Conservation (phyloP, 192 early-diverging fungal species). For the Irineochytrium annulatum region DNA sequence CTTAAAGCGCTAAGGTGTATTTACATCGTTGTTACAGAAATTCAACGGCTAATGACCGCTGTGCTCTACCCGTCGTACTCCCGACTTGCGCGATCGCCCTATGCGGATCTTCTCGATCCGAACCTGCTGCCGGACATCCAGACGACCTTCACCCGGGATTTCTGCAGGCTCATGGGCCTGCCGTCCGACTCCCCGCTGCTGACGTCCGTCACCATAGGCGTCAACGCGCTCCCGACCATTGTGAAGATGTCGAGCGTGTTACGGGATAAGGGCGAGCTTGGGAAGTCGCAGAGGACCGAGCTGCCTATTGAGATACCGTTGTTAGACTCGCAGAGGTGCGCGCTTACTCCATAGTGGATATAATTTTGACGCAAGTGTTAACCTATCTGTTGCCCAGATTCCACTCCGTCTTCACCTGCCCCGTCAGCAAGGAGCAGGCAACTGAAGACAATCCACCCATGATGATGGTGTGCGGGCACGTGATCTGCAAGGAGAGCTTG, state of each 20-base stretch:
- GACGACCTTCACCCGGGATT: slow-evolving; percentile 69
- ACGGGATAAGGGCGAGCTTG: slow-evolving; percentile 72
- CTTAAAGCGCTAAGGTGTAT: not conserved
- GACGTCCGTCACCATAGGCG: slow-evolving; percentile 66
- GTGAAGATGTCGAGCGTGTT: slow-evolving; percentile 87
- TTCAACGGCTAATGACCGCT: slow-evolving; percentile 50
- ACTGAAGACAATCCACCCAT: slow-evolving; percentile 93
- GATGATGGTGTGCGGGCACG: slow-evolving; percentile 97
- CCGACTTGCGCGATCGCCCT: slow-evolving; percentile 43
- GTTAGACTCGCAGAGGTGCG: slow-evolving; percentile 70
- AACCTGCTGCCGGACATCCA: slow-evolving; percentile 56
- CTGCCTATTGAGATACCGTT: slow-evolving; percentile 91
- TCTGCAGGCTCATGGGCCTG: slow-evolving; percentile 70
- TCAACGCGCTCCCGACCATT: slow-evolving; percentile 84
- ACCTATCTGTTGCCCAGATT: too few relatives aligned
- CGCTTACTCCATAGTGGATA: too few relatives aligned
- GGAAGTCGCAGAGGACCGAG: slow-evolving; percentile 91
- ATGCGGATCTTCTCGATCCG: slow-evolving; percentile 56
- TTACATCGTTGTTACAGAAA: slow-evolving; percentile 34
- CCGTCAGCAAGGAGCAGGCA: slow-evolving; percentile 93
- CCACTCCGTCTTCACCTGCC: slow-evolving; percentile 96
- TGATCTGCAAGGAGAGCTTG: slow-evolving; percentile 89
- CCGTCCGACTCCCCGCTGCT: slow-evolving; percentile 70
- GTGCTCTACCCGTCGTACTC: slow-evolving; percentile 41
- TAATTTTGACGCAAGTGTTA: too few relatives aligned